phyloP scores from a whole-genome alignment of 2,329 filamentous ascomycete species.

The Fusarium nygamai region DNA sequence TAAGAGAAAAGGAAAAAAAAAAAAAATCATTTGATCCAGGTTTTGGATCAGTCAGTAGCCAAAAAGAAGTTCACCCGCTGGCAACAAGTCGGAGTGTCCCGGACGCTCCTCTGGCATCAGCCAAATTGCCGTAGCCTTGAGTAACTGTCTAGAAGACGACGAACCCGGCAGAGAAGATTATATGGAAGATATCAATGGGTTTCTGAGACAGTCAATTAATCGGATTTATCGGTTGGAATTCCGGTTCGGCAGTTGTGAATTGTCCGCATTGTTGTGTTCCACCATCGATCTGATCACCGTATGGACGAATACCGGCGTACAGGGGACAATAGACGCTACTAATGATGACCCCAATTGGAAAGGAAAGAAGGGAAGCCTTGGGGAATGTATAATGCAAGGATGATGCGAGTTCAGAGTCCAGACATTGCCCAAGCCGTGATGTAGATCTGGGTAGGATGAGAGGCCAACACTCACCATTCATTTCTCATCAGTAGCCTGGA shows the following conservation, averaged over 20 bases:
- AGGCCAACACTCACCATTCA: neutral
- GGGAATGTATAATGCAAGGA: fast-evolving
- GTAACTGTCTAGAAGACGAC: neutral
- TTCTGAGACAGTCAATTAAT: fast-evolving
- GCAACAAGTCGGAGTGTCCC: neutral
- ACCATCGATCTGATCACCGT: neutral
- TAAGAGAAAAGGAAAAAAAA: too few relatives aligned
- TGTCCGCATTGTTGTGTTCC: neutral
- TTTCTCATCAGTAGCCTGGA: neutral
- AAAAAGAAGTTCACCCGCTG: too few relatives aligned
- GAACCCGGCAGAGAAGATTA: fast-evolving
- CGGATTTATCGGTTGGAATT: fast-evolving
- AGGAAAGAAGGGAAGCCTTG: neutral
- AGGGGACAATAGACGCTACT: fast-evolving
- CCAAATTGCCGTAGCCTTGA: too few relatives aligned
- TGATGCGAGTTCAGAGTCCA: neutral
- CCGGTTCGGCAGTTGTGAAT: neutral
- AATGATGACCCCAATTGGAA: fast-evolving
- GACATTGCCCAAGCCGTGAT: neutral
- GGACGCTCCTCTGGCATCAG: neutral
- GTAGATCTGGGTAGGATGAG: neutral
- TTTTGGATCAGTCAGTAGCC: fast-evolving
- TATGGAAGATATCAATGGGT: fast-evolving
- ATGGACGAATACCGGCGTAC: too few relatives aligned
- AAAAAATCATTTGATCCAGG: fast-evolving